Evolutionary conservation across 2,329 filamentous ascomycete genomes (phyloP), one percentile per base, ranked within the genome.

Genomic region (Tolypocladium nubicola): DNA sequence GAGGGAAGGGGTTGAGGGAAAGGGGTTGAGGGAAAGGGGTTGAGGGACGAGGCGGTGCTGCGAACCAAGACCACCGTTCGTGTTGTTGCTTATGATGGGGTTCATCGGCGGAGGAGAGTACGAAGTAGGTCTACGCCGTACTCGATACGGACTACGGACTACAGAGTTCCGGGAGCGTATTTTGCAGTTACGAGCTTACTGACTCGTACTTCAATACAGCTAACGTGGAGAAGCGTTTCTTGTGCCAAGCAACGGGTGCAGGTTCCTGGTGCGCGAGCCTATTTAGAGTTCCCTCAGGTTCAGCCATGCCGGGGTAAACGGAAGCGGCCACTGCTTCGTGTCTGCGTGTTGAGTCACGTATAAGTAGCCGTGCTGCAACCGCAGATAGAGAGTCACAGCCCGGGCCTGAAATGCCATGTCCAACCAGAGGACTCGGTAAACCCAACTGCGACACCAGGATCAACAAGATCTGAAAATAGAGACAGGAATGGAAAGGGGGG

Each of bases 1-100:
- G 68, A 53, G 56, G 66, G 56, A 8, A 69, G 67, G 56, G 68
- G 66, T 14, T 23, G 68, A 69, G 59, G 55, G 57, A 19, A 19
- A 62, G 43, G 52, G 57, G 47, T 16, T 62, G 60, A 60, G 14
- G 26, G 23, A 26, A 26, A 3, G 23, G 23, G 23, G 23, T 26
- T 26, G 23, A 26, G 23, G 23, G 23, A 26, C 23, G 23, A 19
- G 26, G 8, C 7, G 9, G 30, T 3, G 16, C 30, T 21, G 19
- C 9, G 16, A 8, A n/a, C 16, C 47, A 21, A n/a, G 47, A 4
- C 30, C 13, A 21, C 10, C 2, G 47, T n/a, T 19, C 8, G 45
- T 50, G 37, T 16, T 9, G 14, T 52, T 49, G 45, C 45, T 49
- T 49, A n/a, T 4, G 10, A 49, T 11, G 45, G 19, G 47, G 16